Base-by-base conservation (phyloP, 2,329 filamentous ascomycete species). In the Apiospora hydei region DNA sequence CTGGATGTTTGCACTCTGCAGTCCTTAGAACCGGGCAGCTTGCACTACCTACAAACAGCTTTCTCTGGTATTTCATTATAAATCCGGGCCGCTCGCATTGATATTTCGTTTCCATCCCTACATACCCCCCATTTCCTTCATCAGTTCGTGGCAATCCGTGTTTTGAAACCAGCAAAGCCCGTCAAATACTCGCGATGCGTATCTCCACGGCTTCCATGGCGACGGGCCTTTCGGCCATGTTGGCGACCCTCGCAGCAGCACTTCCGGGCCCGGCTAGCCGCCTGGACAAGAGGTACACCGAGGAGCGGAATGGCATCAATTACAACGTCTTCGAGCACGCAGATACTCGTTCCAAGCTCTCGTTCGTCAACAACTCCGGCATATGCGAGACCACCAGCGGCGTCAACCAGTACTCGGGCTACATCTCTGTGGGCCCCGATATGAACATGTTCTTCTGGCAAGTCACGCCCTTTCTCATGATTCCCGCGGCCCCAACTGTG, bases 351-450 rank as follows among this genome's bases (percentile, higher is more conserved):
- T 81, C 83, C 0, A 84, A 78, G 38, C 73, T 88, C 64, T 82
- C 85, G 34, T 87, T 84, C 72, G 85, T 88, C 38, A 84, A 82
- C 34, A 87, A 88, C 74, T 87, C 86, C 0, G 82, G 86, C 64
- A 82, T 87, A 71, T 88, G 86, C 74, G 86, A 88, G 78, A 87
- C 85, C 0, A 88, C 85, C 0, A 80, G 81, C 0, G 84, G 84
- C 0, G 86, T 88, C 0, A 87, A 85, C 47, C 84, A 85, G 72
- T 86, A 86, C 75, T 87, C 85, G 4, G 86, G 86, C 10, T 88
- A 88, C 80, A 68, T 90, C 72, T 82, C 82, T 1, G 84, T 87
- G 11, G 84, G 86, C 1, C 77, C 77, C 14, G 78, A 80, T 57
- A 81, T 83, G 79, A 82, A 84, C 74, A 84, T 84, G 82, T 85